Percentiles rank a stretch among this genome's conserved stretches.
Evolutionary conservation across 2,329 filamentous ascomycete species (phyloP).

Genomic region (Fusarium temperatum): DNA sequence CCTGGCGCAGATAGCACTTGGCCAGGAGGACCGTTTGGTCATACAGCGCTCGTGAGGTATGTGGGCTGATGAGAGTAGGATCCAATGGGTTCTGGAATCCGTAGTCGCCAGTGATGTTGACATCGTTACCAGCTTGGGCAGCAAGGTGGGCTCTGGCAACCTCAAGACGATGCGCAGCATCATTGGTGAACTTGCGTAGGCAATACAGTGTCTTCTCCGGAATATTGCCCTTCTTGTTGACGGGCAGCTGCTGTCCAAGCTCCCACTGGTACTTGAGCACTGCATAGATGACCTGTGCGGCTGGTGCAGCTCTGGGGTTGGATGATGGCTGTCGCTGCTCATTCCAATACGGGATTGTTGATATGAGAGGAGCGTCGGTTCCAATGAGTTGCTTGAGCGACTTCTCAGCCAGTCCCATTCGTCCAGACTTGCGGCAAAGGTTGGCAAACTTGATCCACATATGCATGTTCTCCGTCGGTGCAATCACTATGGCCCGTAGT

Average conservation of each 20-base stretch:
- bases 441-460: slow-evolving; percentile 99
- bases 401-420: slow-evolving; percentile 94
- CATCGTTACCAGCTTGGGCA: slow-evolving; percentile 57
- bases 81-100: slow-evolving; percentile 60
- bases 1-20: slow-evolving; percentile 95
- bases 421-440: slow-evolving; percentile 93
- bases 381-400: slow-evolving; percentile 91
- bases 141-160: slow-evolving; percentile 61
- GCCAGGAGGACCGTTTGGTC: slow-evolving; percentile 80
- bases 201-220: slow-evolving; percentile 67
- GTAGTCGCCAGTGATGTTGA: slow-evolving; percentile 57
- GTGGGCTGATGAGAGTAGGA: slow-evolving; percentile 56
- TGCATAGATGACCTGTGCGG: slow-evolving; percentile 90
- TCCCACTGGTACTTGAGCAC: slow-evolving; percentile 98
- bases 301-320: slow-evolving; percentile 60
- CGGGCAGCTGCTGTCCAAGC: slow-evolving; percentile 69
- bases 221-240: slow-evolving; percentile 53
- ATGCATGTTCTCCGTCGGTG: slow-evolving; percentile 91
- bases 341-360: slow-evolving; percentile 68
- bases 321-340: slow-evolving; percentile 39
- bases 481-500: slow-evolving; percentile 89
- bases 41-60: slow-evolving; percentile 62
- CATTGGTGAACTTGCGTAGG: slow-evolving; percentile 68
- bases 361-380: slow-evolving; percentile 69
- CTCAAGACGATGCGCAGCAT: slow-evolving; percentile 65